phyloP scores from a whole-genome alignment of 495 filamentous ascomycete genomes.

The Aspergillus bertholletiae region DNA sequence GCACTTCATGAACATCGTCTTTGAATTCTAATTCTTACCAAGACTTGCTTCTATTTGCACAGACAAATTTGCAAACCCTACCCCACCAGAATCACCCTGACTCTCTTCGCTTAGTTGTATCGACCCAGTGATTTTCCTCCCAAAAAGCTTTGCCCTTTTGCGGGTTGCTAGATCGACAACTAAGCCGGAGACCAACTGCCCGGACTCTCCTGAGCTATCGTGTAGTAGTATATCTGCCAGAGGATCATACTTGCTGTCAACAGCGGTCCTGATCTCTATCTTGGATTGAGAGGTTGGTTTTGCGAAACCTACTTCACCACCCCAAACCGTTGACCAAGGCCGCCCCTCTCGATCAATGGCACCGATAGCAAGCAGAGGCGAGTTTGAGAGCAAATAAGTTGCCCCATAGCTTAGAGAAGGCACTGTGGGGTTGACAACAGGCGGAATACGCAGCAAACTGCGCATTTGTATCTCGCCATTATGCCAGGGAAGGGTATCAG shows the following conservation, averaged over 20 bases:
- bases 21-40: slow-evolving; percentile 33
- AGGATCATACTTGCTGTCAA: slow-evolving; percentile 60
- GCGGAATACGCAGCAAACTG: slow-evolving; percentile 39
- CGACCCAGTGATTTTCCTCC: slow-evolving; percentile 57
- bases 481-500: slow-evolving; percentile 39
- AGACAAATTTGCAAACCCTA: slow-evolving; percentile 57
- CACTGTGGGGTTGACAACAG: slow-evolving; percentile 66
- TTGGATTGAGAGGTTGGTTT: slow-evolving; percentile 52
- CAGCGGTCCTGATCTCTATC: slow-evolving; percentile 55
- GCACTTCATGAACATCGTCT: neutral
- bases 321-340: slow-evolving; percentile 75
- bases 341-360: slow-evolving; percentile 57
- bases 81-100: slow-evolving; percentile 16
- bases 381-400: slow-evolving; percentile 48
- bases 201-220: slow-evolving; percentile 30
- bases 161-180: slow-evolving; percentile 65
- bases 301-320: slow-evolving; percentile 65
- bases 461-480: slow-evolving; percentile 52
- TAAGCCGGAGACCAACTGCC: slow-evolving; percentile 55
- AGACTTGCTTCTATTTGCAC: slow-evolving; percentile 66
- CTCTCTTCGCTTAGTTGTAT: slow-evolving; percentile 27
- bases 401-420: slow-evolving; percentile 51
- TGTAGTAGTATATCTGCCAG: slow-evolving; percentile 54
- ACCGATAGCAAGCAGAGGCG: slow-evolving; percentile 68
- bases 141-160: slow-evolving; percentile 64